These are phyloP conservation scores for Syncephalastrum sp. DNA, from an alignment of 371 early-diverging fungal genomes.

Conservation along the genomic window DNA sequence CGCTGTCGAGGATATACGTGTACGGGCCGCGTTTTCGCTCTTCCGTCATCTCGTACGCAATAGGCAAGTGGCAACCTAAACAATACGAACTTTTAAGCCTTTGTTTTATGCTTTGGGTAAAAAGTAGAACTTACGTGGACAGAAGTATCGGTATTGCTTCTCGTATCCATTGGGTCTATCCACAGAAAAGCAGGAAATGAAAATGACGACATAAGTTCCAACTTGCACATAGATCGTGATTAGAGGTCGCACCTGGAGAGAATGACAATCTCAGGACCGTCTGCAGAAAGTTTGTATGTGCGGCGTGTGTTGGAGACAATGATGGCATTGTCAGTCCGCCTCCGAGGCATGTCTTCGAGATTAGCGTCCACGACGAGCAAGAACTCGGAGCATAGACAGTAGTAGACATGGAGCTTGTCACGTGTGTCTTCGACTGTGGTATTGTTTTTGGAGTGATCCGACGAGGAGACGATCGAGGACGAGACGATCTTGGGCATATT, in stretches of 20 bases:
- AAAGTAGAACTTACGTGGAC: constrained; percentile 44
- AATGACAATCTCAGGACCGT: constrained; percentile 41
- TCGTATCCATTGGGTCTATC: constrained; percentile 54
- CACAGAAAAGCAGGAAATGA: background rate
- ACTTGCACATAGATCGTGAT: background rate
- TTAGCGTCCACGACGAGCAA: constrained; percentile 65
- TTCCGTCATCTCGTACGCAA: constrained; percentile 64
- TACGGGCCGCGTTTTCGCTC: constrained; percentile 55
- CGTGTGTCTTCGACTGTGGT: constrained; percentile 36
- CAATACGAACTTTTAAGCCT: background rate
- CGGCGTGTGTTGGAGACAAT: constrained; percentile 62
- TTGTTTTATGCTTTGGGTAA: background rate
- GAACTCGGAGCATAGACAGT: constrained; percentile 76
- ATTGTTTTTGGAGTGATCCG: constrained; percentile 40
- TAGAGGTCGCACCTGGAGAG: constrained; percentile 41
- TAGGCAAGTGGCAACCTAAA: constrained; percentile 52
- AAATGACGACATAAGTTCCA: background rate
- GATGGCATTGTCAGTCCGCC: constrained; percentile 64
- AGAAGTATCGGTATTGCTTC: constrained; percentile 61
- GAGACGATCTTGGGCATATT: constrained; percentile 68
- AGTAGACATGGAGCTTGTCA: constrained; percentile 60
- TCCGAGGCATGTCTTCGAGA: constrained; percentile 57
- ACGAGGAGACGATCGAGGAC: constrained; percentile 64
- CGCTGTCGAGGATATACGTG: constrained; percentile 62
- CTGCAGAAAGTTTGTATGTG: constrained; percentile 62